Evolutionary conservation across 2,329 filamentous ascomycete genomes (phyloP), one percentile per base, ranked within the genome.

Genomic region (Lachnellula cervina): DNA sequence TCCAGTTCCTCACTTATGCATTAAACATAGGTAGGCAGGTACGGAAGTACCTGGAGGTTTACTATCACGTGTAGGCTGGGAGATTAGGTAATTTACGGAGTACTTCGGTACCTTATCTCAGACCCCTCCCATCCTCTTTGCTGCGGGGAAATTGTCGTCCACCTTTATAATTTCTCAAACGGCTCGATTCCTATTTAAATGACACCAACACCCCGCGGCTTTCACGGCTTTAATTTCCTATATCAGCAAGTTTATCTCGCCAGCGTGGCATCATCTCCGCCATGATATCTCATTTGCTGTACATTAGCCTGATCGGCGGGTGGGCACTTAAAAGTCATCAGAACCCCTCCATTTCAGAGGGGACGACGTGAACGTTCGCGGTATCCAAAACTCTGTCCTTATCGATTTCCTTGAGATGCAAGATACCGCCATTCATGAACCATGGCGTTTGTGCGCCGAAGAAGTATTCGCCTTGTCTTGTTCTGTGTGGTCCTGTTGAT

Each of bases 261-360:
- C 17, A 34, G 16, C 46, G 45, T 54, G 51, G 45, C 45, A 42
- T 54, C 44, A 48, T 54, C 51, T 14, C 44, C 16, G 37, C 34
- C 16, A 54, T 54, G 37, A 54, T 19, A 32, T 38, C 35, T 48
- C 34, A 54, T 54, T 54, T 35, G 51, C 35, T 47, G 51, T 49
- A 49, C 32, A 54, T 54, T 54, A 54, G 51, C 19, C 51, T 54
- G 51, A 42, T 43, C 23, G 35, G 45, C 25, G 2, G 8, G 28
- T 16, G 17, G 16, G 37, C 25, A 23, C 25, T 37, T 17, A 21
- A 37, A 42, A 23, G 16, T 17, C 40, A n/a, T 19, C 14, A 14
- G 49, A 45, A 32, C 50, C 19, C 17, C 38, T 42, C 17, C 46
- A 19, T 49, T 17, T 19, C 21, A 38, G 19, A 35, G 19, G 8